phyloP scores from a whole-genome alignment of 148 eudicot genomes.

The Rhododendron griersonianum region DNA sequence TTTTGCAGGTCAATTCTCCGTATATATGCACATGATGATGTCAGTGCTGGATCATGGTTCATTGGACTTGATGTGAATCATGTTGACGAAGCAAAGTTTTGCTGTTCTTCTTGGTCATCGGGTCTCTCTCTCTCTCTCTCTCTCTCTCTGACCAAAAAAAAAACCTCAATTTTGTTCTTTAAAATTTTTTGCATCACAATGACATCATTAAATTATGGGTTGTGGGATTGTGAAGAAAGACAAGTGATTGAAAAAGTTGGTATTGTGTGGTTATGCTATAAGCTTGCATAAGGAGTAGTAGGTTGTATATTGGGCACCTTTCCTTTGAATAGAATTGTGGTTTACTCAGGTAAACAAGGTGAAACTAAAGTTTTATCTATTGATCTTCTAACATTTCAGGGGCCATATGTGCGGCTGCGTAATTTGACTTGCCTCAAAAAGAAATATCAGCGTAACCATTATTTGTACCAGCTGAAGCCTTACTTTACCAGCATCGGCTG shows the following conservation, averaged over 20 bases:
- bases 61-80: slow-evolving; percentile 80
- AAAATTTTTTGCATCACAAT: neutral
- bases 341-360: neutral
- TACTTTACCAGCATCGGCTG: neutral
- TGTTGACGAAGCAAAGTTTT: slow-evolving; percentile 74
- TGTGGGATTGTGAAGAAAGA: neutral
- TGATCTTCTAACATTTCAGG: slow-evolving; percentile 25
- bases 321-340: neutral
- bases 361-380: neutral
- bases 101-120: slow-evolving; percentile 84
- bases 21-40: slow-evolving; percentile 83
- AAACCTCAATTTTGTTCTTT: neutral
- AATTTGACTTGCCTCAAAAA: slow-evolving; percentile 4
- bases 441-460: slow-evolving; percentile 2
- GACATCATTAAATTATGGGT: neutral
- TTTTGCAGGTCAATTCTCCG: slow-evolving; percentile 61
- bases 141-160: neutral
- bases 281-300: neutral
- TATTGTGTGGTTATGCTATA: neutral
- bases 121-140: slow-evolving; percentile 39
- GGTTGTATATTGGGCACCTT: neutral
- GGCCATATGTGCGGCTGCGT: slow-evolving; percentile 53
- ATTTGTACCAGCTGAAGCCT: slow-evolving; percentile 3
- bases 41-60: slow-evolving; percentile 91
- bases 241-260: neutral